Base-by-base conservation (phyloP, 306 rosid genomes). In the Acacia melanoxylon region DNA sequence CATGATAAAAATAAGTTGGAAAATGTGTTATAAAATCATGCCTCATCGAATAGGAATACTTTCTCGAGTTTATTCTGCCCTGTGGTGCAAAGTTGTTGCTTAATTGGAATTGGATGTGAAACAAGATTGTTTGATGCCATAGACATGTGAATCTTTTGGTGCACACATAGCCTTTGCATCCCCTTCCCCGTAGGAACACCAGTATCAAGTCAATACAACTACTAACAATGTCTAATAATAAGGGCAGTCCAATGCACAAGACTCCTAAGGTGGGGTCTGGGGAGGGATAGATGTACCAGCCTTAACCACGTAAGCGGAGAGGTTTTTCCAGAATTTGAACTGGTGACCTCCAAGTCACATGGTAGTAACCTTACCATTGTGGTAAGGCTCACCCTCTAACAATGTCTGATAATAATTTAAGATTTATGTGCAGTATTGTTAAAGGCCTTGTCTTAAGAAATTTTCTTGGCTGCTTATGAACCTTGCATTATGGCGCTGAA, bases 11-110 rank as follows among this genome's bases (percentile, higher is more conserved):
- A 31, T 44, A 17, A 81, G 70, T 44, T 44, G 33, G 6, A 51
- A 82, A 16, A 46, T 6, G 69, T 67, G 49, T 61, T 68, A 29
- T 42, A 15, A 74, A 81, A 51, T 37, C 76, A 75, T 75, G 81
- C 63, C 16, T 54, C 44, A 68, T 48, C 35, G 9, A 24, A 45
- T 31, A 58, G 77, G 72, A 68, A 76, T 68, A 68, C 22, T 76
- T 49, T 52, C 22, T 29, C 27, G 20, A 68, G 52, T 46, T 68
- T 56, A 44, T 68, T 52, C 76, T 71, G 51, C 44, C 66, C 51
- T 51, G 54, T 33, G 7, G 15, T 69, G 44, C 17, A 37, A 65
- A 51, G 80, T 20, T 66, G 46, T 51, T 67, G 16, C 84, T 25
- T 61, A 52, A 68, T 14, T 67, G n/a, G 65, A 82, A 44, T 42